These are phyloP conservation scores for Gynostemma pentaphyllum DNA, from an alignment of 306 rosid genomes.

Conservation along the genomic window DNA sequence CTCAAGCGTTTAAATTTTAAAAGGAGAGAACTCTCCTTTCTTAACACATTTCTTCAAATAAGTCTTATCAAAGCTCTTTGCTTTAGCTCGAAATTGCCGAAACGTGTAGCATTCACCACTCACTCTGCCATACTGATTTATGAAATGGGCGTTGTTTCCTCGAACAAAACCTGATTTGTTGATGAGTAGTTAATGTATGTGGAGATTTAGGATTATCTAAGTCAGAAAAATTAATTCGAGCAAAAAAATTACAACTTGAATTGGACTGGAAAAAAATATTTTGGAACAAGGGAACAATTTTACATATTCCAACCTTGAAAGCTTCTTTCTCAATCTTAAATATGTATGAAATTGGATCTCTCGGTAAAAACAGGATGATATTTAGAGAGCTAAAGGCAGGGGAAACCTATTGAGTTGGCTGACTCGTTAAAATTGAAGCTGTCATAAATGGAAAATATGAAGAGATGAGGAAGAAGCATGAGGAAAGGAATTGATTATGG, in stretches of 20 bases:
- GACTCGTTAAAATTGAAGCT: slow-evolving; percentile 27
- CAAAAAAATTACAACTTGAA: too few relatives aligned
- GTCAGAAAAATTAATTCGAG: slow-evolving; percentile 30
- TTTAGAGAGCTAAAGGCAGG: slow-evolving; percentile 80
- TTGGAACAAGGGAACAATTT: slow-evolving; percentile 81
- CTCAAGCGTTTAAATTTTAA: slow-evolving; percentile 66
- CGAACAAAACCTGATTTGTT: slow-evolving; percentile 99
- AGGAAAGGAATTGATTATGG: too few relatives aligned
- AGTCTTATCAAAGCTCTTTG: slow-evolving; percentile 60
- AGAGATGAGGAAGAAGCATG: background rate
- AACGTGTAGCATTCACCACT: slow-evolving; percentile 74
- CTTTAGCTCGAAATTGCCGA: slow-evolving; percentile 61
- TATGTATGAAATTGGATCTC: slow-evolving; percentile 96
- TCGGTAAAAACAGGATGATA: slow-evolving; percentile 60
- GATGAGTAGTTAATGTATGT: slow-evolving; percentile 95
- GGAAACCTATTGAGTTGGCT: slow-evolving; percentile 67
- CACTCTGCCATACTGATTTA: slow-evolving; percentile 97
- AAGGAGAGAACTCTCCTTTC: slow-evolving; percentile 35
- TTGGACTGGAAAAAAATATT: too few relatives aligned
- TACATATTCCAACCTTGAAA: slow-evolving; percentile 85
- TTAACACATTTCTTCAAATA: slow-evolving; percentile 40
- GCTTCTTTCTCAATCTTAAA: slow-evolving; percentile 98
- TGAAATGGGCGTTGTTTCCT: slow-evolving; percentile 60
- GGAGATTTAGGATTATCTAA: slow-evolving; percentile 19
- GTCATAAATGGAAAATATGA: slow-evolving; percentile 40